A percentile compares a stretch with the other conserved stretches of the same genome.
These are phyloP conservation scores for Sistotremastrum suecicum DNA, from an alignment of 768 basidiomycete species.

Conservation along the genomic window DNA sequence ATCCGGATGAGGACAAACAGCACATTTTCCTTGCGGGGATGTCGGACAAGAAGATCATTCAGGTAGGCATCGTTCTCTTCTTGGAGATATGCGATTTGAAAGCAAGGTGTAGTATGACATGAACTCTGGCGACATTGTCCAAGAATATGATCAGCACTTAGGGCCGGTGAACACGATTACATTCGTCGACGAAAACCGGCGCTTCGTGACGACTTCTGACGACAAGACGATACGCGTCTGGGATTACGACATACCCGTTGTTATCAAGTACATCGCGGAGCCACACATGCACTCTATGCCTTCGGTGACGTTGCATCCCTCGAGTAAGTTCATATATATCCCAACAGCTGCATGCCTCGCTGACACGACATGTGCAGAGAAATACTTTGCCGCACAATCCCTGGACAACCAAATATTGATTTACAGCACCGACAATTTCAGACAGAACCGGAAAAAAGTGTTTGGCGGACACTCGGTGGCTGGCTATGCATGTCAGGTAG, in stretches of 20 bases:
- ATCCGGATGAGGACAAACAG: slow-evolving; percentile 94
- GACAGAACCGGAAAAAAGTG: slow-evolving; percentile 96
- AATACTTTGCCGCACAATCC: slow-evolving; percentile 95
- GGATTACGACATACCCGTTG: slow-evolving; percentile 99
- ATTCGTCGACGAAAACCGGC: slow-evolving; percentile 94
- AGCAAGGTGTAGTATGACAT: slow-evolving; percentile 67
- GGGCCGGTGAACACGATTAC: slow-evolving; percentile 98
- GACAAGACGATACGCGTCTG: slow-evolving; percentile 98
- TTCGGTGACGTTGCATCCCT: slow-evolving; percentile 90
- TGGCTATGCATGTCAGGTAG: slow-evolving; percentile 93
- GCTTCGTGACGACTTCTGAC: slow-evolving; percentile 96
- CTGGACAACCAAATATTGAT: slow-evolving; percentile 97
- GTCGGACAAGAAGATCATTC: slow-evolving; percentile 98
- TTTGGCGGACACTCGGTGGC: slow-evolving; percentile 96
- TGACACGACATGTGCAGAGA: slow-evolving; percentile 34
- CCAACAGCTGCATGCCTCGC: slow-evolving; percentile 1
- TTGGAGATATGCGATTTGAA: slow-evolving; percentile 1
- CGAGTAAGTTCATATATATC: slow-evolving; percentile 44
- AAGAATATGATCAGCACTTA: slow-evolving; percentile 97
- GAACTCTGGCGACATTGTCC: slow-evolving; percentile 86
- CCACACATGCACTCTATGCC: slow-evolving; percentile 99
- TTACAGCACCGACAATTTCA: slow-evolving; percentile 96
- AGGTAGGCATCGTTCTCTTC: slow-evolving; percentile 36
- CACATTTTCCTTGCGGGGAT: slow-evolving; percentile 95
- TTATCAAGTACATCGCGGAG: slow-evolving; percentile 99